Evolutionary conservation across 31 red algal genomes (phyloP).

Genomic region (Porphyra umbilicalis): DNA sequence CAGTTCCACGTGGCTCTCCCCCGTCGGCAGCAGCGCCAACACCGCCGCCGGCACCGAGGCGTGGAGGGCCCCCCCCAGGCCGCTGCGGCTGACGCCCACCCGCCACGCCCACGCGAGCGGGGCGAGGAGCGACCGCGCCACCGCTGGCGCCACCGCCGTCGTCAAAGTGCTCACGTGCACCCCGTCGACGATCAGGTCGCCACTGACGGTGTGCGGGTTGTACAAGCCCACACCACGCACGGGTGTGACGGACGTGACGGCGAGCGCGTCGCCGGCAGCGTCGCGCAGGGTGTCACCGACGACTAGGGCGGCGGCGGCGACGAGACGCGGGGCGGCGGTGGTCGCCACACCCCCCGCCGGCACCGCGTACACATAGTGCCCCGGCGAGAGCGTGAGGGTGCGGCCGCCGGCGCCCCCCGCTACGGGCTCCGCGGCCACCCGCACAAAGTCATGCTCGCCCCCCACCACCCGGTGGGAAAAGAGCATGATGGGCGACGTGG

Average conservation of each 20-base stretch:
- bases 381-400: constrained; percentile 22
- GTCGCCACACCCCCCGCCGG: neutral
- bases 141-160: constrained; percentile 9
- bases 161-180: constrained; percentile 40
- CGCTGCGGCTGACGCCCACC: neutral
- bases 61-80: neutral
- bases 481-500: neutral
- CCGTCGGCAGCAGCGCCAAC: neutral
- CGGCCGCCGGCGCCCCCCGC: neutral
- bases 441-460: neutral
- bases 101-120: constrained; percentile 5
- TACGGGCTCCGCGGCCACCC: neutral
- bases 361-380: constrained; percentile 22
- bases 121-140: constrained; percentile 28
- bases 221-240: constrained; percentile 12
- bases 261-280: neutral
- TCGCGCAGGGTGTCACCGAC: neutral
- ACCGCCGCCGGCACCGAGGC: neutral
- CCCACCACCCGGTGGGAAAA: neutral
- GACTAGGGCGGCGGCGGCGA: neutral
- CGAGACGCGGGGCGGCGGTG: neutral
- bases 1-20: neutral
- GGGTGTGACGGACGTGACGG: neutral
- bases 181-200: constrained; percentile 30
- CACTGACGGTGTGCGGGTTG: constrained; percentile 57